A percentile compares a stretch with the other conserved stretches of the same genome.
phyloP scores from a whole-genome alignment of 805 yeast species.

The Suhomyces sp. region DNA sequence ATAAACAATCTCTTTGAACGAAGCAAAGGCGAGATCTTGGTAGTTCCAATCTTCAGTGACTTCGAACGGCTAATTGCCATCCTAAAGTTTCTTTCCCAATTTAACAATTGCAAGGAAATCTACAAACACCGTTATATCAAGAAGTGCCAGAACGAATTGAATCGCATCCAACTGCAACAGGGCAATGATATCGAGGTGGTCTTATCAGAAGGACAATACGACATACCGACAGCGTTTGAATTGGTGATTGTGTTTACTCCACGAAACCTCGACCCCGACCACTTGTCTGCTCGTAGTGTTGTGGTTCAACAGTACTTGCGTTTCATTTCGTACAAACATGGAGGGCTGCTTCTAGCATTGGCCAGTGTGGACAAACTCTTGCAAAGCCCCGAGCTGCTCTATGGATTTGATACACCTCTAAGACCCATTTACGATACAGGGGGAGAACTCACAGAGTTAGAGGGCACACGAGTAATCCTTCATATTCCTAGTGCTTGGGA shows the following conservation, averaged over 20 bases:
- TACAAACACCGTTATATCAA: not conserved
- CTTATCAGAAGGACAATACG: constrained; percentile 23
- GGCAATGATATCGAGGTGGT: constrained; percentile 6
- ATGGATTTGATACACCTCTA: constrained; percentile 6
- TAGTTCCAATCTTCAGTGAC: constrained; percentile 8
- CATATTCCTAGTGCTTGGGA: constrained; percentile 52
- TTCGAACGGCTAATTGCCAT: constrained; percentile 14
- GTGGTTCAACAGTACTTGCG: constrained; percentile 38
- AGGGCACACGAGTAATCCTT: constrained; percentile 7
- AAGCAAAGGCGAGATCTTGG: constrained; percentile 6
- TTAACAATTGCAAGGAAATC: not conserved
- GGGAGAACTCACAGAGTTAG: not conserved
- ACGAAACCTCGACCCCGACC: constrained; percentile 13
- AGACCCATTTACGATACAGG: constrained; percentile 16
- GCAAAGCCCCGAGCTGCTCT: constrained; percentile 6
- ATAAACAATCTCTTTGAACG: constrained; percentile 7
- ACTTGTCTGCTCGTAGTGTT: constrained; percentile 19
- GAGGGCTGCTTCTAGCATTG: constrained; percentile 19
- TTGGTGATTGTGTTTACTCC: constrained; percentile 19
- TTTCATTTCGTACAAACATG: constrained; percentile 32
- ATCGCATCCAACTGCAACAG: constrained; percentile 2
- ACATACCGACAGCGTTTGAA: constrained; percentile 21
- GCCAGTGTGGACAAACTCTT: constrained; percentile 5
- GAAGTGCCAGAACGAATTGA: not conserved
- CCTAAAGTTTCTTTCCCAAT: constrained; percentile 10